Conservation (phyloP, 345 rosid species). For the Erodium maritimum region DNA sequence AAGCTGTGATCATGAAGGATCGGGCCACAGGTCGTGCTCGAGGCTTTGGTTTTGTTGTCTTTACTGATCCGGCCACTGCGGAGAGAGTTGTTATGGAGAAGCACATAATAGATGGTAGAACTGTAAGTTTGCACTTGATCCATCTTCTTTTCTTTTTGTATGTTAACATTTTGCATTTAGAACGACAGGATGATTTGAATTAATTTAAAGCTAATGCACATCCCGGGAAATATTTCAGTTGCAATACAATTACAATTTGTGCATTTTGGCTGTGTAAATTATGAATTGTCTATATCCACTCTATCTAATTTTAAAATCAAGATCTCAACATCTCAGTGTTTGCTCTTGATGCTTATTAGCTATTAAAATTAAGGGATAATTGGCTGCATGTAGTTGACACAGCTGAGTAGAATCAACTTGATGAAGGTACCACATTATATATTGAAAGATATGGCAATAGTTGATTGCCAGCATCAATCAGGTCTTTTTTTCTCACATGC, state of each 20-base stretch:
- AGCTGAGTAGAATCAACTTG: neutral
- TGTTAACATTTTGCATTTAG: too few relatives aligned
- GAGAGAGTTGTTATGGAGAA: conserved; percentile 66
- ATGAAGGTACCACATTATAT: neutral
- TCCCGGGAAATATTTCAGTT: too few relatives aligned
- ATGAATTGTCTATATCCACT: neutral
- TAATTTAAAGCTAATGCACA: too few relatives aligned
- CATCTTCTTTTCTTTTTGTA: too few relatives aligned
- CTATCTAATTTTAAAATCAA: neutral
- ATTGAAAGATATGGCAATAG: too few relatives aligned
- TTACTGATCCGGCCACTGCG: conserved; percentile 66
- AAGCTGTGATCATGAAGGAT: conserved; percentile 90
- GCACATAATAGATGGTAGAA: conserved; percentile 75
- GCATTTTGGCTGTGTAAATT: neutral
- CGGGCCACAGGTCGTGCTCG: conserved; percentile 92
- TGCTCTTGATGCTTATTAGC: neutral
- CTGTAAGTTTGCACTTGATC: conserved; percentile 25
- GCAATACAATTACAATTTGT: too few relatives aligned
- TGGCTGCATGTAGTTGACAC: neutral
- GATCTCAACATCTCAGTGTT: neutral
- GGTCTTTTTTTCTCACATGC: too few relatives aligned
- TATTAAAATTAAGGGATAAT: neutral
- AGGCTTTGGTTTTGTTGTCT: conserved; percentile 86
- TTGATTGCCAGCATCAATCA: too few relatives aligned
- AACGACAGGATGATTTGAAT: too few relatives aligned